A percentile compares a stretch with the other conserved stretches of the same genome.
Conservation (phyloP, 2,329 filamentous ascomycete species). For the Akanthomyces uredinophilus region DNA sequence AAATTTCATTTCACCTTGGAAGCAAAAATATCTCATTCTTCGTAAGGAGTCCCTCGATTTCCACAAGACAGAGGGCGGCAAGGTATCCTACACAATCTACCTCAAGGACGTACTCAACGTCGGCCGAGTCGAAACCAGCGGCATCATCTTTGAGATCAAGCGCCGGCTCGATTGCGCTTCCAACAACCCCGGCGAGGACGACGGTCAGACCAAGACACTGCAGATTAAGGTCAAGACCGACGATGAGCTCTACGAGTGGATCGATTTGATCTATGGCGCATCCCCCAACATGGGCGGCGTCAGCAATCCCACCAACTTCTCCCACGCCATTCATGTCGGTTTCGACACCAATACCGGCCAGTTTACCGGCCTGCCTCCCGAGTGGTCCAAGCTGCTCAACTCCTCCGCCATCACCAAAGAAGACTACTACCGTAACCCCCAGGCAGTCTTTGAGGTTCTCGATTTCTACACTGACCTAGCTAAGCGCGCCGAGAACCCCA, state of each 20-base stretch:
- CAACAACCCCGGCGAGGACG: slow-evolving; percentile 69
- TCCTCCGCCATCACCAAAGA: slow-evolving; percentile 97
- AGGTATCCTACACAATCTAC: slow-evolving; percentile 78
- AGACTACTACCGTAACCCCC: slow-evolving; percentile 95
- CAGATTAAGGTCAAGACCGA: slow-evolving; percentile 93
- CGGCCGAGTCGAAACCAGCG: slow-evolving; percentile 82
- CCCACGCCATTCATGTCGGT: slow-evolving; percentile 92
- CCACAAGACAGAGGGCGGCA: slow-evolving; percentile 83
- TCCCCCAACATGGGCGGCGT: slow-evolving; percentile 97
- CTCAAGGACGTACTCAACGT: slow-evolving; percentile 87
- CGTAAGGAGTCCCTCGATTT: slow-evolving; percentile 93
- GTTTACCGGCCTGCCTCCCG: slow-evolving; percentile 87
- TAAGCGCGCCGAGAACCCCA: slow-evolving; percentile 67
- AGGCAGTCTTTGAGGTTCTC: slow-evolving; percentile 74
- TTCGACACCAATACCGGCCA: slow-evolving; percentile 94
- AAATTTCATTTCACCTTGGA: slow-evolving; percentile 80
- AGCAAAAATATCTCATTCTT: slow-evolving; percentile 85
- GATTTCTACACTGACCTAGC: slow-evolving; percentile 83
- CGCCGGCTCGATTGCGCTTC: slow-evolving; percentile 64
- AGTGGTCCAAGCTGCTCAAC: slow-evolving; percentile 96
- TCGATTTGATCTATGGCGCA: slow-evolving; percentile 93
- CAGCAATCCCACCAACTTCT: slow-evolving; percentile 97
- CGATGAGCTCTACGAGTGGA: slow-evolving; percentile 97
- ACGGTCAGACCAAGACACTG: slow-evolving; percentile 74
- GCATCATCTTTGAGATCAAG: slow-evolving; percentile 91